Evolutionary conservation across 164 flowering plant species (phyloP).

Genomic region (Aristolochia contorta): DNA sequence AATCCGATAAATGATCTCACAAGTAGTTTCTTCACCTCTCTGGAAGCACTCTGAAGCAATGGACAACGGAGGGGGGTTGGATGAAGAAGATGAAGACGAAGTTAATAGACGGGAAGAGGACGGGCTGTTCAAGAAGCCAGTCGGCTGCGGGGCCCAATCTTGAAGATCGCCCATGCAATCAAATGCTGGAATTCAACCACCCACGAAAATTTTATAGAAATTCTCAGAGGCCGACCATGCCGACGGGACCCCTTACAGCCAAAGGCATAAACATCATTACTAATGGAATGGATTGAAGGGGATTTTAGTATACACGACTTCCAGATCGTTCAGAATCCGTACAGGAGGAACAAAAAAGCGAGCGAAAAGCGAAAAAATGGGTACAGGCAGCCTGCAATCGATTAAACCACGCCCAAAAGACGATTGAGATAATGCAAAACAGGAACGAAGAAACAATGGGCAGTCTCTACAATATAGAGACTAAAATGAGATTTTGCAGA

Average conservation of each 20-base stretch:
- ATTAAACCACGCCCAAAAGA: too few species aligned
- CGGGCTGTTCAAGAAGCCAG: conserved; percentile 10
- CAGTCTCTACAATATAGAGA: too few species aligned
- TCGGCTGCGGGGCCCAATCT: conserved; percentile 15
- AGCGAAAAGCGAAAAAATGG: too few species aligned
- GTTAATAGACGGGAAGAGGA: conserved; percentile 1
- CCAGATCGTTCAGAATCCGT: too few species aligned
- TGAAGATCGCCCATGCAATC: conserved; percentile 32
- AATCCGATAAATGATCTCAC: conserved; percentile 17
- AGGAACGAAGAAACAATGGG: too few species aligned
- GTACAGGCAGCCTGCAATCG: too few species aligned
- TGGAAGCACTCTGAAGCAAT: conserved; percentile 23
- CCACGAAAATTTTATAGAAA: not conserved
- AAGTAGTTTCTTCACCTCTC: conserved; percentile 23
- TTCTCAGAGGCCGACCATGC: not conserved
- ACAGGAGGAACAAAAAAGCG: too few species aligned
- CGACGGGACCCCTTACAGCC: not conserved
- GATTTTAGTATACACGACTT: too few species aligned
- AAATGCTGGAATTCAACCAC: not conserved
- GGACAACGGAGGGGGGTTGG: conserved; percentile 14
- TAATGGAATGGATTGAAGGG: too few species aligned
- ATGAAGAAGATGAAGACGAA: not conserved
- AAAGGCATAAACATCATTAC: not conserved
- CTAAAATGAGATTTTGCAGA: too few species aligned
- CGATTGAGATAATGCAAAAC: too few species aligned